These are phyloP conservation scores for Solanum tacnaense DNA, from an alignment of 257 asterid genomes.

Conservation along the genomic window DNA sequence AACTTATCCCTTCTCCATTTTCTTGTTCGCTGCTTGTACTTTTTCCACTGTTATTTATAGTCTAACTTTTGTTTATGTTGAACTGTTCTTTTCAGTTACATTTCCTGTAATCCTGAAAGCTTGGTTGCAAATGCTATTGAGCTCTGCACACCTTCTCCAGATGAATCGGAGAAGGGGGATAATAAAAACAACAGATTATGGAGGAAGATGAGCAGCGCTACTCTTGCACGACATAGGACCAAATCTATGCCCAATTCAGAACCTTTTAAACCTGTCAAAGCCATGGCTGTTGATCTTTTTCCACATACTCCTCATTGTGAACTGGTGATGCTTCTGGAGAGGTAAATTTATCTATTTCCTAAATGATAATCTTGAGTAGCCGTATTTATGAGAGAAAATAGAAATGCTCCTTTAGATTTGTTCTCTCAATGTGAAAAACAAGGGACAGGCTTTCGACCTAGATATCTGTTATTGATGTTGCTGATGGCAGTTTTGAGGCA, in stretches of 20 bases:
- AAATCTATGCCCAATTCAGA: slow-evolving; percentile 93
- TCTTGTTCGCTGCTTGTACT: background rate
- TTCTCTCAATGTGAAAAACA: background rate
- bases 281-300: slow-evolving; percentile 93
- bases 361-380: background rate
- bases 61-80: background rate
- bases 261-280: slow-evolving; percentile 80
- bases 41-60: background rate
- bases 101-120: slow-evolving; percentile 95
- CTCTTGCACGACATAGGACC: slow-evolving; percentile 83
- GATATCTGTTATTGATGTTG: background rate
- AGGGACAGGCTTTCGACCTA: background rate
- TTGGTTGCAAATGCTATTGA: slow-evolving; percentile 98
- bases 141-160: slow-evolving; percentile 89
- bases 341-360: slow-evolving; percentile 32
- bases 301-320: slow-evolving; percentile 97
- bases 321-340: slow-evolving; percentile 89
- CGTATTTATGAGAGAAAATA: background rate
- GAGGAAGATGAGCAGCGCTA: slow-evolving; percentile 81
- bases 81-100: slow-evolving; percentile 53
- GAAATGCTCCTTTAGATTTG: background rate
- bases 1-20: background rate
- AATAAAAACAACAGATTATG: slow-evolving; percentile 71
- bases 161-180: slow-evolving; percentile 41
- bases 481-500: background rate